A percentile compares a stretch with the other conserved stretches of the same genome.
Conservation (phyloP, 2,329 filamentous ascomycete species). For the Colletotrichum theobromicola region DNA sequence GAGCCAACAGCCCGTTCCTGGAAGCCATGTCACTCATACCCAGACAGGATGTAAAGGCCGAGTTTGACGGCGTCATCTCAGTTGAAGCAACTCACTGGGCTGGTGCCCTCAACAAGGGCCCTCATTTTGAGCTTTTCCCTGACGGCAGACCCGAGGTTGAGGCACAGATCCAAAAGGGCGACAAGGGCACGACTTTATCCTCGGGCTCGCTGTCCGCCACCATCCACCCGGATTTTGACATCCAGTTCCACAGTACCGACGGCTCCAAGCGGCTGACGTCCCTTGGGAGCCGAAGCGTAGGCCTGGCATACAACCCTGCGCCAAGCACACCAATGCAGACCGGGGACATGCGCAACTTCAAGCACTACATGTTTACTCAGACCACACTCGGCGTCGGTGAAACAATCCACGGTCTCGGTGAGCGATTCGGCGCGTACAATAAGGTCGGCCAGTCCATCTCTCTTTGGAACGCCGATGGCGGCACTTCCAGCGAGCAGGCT, state of each 20-base stretch:
- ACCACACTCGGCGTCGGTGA: constrained; percentile 64
- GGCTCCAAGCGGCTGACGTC: constrained; percentile 40
- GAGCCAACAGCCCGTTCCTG: background rate
- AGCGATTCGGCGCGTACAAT: constrained; percentile 78
- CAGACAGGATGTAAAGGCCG: constrained; percentile 35
- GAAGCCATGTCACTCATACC: background rate
- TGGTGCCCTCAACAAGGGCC: constrained; percentile 39
- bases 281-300: constrained; percentile 43
- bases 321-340: constrained; percentile 38
- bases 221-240: constrained; percentile 40
- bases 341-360: constrained; percentile 45
- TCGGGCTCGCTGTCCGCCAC: constrained; percentile 41
- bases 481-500: constrained; percentile 72
- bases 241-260: constrained; percentile 42
- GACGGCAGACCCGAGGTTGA: constrained; percentile 34
- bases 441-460: constrained; percentile 75
- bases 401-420: constrained; percentile 75
- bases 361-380: constrained; percentile 63
- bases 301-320: constrained; percentile 39
- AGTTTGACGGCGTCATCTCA: constrained; percentile 44
- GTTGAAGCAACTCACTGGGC: constrained; percentile 45
- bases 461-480: constrained; percentile 69
- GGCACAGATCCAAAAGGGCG: constrained; percentile 31
- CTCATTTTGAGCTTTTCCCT: constrained; percentile 44
- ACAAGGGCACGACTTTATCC: constrained; percentile 39